phyloP scores from a whole-genome alignment of 2,329 filamentous ascomycete species.

The Alternaria tenuissima region DNA sequence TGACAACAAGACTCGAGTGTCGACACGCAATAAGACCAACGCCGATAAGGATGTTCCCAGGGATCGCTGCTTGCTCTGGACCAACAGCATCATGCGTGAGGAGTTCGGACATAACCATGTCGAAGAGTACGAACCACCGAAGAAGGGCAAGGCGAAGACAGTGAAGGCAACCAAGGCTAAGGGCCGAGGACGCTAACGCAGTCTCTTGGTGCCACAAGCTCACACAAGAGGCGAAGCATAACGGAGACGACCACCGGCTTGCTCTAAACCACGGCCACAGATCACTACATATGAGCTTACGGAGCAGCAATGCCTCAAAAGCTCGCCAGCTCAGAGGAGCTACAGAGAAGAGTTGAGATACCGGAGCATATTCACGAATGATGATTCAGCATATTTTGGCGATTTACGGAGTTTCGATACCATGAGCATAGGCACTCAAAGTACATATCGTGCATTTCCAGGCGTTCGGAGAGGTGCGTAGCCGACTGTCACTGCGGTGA shows the following conservation, averaged over 20 bases:
- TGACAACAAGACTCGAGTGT: constrained; percentile 63
- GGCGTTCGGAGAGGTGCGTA: constrained; percentile 23
- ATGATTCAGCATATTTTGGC: constrained; percentile 24
- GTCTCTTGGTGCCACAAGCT: constrained; percentile 2
- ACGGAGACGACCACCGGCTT: not conserved
- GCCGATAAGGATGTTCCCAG: constrained; percentile 59
- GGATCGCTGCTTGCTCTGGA: constrained; percentile 71
- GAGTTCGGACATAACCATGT: constrained; percentile 68
- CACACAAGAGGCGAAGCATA: constrained; percentile 8
- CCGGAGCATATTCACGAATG: constrained; percentile 27
- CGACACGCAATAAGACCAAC: constrained; percentile 69
- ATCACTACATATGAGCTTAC: not conserved
- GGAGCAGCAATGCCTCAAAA: not conserved
- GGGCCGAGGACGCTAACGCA: constrained; percentile 29
- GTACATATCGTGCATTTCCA: constrained; percentile 19
- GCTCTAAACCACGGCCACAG: constrained; percentile 2
- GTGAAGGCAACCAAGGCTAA: constrained; percentile 42
- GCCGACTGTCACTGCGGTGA: constrained; percentile 4
- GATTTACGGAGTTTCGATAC: constrained; percentile 32
- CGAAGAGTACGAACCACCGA: constrained; percentile 61
- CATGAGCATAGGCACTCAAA: constrained; percentile 22
- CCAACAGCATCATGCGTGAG: constrained; percentile 67
- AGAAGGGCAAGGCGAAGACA: constrained; percentile 54
- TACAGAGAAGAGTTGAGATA: not conserved
- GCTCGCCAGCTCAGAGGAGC: not conserved